Conservation (phyloP, 495 filamentous ascomycete genomes). For the Aspergillus kassunensis region DNA sequence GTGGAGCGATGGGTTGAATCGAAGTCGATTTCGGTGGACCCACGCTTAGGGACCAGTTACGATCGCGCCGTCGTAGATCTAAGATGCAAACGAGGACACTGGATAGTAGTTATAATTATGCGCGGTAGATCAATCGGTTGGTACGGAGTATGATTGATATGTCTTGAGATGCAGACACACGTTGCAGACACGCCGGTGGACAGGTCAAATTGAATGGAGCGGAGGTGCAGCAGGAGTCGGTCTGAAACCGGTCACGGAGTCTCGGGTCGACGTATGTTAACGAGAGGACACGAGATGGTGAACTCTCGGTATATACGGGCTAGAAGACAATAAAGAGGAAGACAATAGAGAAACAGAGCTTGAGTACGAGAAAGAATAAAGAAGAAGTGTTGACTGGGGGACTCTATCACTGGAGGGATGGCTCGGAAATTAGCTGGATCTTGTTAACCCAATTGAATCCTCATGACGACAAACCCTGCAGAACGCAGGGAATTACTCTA, state of each 20-base stretch:
- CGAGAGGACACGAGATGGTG: background rate
- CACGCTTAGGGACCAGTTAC: slow-evolving; percentile 23
- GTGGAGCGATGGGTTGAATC: slow-evolving; percentile 5
- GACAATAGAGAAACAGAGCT: background rate
- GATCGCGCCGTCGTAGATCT: slow-evolving; percentile 30
- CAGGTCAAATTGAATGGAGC: slow-evolving; percentile 1
- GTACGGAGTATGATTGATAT: background rate
- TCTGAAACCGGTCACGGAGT: background rate
- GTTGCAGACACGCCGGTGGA: slow-evolving; percentile 1
- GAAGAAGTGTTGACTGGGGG: background rate
- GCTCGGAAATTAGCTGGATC: no score
- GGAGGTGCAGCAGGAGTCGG: slow-evolving; percentile 6
- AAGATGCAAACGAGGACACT: slow-evolving; percentile 4
- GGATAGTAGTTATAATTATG: slow-evolving; percentile 7
- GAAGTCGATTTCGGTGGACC: slow-evolving; percentile 29
- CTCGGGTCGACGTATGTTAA: slow-evolving; percentile 1
- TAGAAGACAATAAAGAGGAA: background rate
- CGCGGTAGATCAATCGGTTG: background rate
- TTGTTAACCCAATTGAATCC: background rate
- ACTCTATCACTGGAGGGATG: no score
- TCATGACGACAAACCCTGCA: slow-evolving; percentile 7
- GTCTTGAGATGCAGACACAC: background rate
- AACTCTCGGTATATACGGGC: no score
- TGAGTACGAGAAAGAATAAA: background rate
- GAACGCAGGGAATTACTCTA: slow-evolving; percentile 5